Evolutionary conservation across 768 basidiomycete species (phyloP), one percentile per base, ranked within the genome.

Genomic region (Tylopilus subfusipes): DNA sequence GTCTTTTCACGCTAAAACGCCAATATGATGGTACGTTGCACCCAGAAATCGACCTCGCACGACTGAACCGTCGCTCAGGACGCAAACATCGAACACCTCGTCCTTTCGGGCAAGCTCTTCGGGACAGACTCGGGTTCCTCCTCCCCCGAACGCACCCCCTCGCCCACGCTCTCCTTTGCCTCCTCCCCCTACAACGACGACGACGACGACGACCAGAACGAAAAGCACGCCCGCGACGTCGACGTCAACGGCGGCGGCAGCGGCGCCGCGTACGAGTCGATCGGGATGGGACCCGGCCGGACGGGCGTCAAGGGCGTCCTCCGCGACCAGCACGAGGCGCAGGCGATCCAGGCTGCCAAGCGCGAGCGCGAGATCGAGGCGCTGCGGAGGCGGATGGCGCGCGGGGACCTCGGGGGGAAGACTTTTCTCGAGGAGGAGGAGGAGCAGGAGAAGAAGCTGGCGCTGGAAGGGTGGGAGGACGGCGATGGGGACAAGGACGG

Each of bases 221-320:
- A 83, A 48, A 78, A 76, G 27, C 59, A 67, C 72, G 10, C 18
- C 2, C 34, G 5, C 5, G 34, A 38, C 12, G 48, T 18, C n/a
- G 27, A 29, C 27, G 9, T n/a, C 27, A 2, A 18, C 34, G 34
- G 4, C 9, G 39, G 22, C 14, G 40, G 21, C 16, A n/a, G 19
- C 38, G 9, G 39, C 34, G 13, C 34, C 2, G 48, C 59, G 12
- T 57, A 74, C 45, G 82, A 86, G 51, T 84, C 85, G 13, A 90
- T 92, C 47, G 89, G 91, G 10, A 88, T 92, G 86, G 88, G 86
- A 4, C 88, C 88, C 11, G 90, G 90, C 5, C 78, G 91, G 25
- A 93, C 91, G 6, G 91, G 91, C 21, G 91, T 93, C 44, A 93
- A 93, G 61, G 90, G 91, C 24, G 91, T 93, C 54, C 88, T 93